phyloP scores from a whole-genome alignment of 2,329 filamentous ascomycete genomes.

The Ceratocystis albifundus region DNA sequence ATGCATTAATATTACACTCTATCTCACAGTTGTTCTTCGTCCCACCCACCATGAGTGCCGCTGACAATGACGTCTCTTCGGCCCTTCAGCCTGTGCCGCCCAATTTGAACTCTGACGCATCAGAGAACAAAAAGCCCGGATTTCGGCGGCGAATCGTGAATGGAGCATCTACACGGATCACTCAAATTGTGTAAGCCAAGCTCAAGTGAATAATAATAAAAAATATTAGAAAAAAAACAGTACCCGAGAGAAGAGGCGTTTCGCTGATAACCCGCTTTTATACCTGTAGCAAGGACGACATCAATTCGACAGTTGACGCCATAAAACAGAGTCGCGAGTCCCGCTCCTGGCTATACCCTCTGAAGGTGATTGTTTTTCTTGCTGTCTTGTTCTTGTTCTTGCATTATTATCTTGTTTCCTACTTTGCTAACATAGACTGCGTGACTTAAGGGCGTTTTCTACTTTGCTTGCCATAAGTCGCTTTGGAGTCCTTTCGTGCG shows the following conservation, averaged over 20 bases:
- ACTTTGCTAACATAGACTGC: neutral
- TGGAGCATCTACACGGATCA: neutral
- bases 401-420: neutral
- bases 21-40: neutral
- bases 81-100: neutral
- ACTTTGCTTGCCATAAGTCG: slow-evolving; percentile 44
- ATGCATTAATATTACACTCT: neutral
- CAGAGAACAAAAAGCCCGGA: slow-evolving; percentile 33
- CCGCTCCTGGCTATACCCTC: slow-evolving; percentile 53
- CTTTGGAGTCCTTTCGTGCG: slow-evolving; percentile 50
- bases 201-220: no score
- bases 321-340: slow-evolving; percentile 8
- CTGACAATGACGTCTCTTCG: neutral
- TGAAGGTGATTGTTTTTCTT: slow-evolving; percentile 42
- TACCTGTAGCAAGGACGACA: slow-evolving; percentile 15
- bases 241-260: neutral
- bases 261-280: neutral
- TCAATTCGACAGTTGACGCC: slow-evolving; percentile 9
- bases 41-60: neutral
- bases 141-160: slow-evolving; percentile 41
- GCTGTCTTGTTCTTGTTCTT: no score
- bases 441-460: slow-evolving; percentile 43
- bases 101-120: no score
- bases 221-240: no score
- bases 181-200: slow-evolving; percentile 15